phyloP scores from a whole-genome alignment of 2,329 filamentous ascomycete species.

The Lasiodiplodia theobromae region DNA sequence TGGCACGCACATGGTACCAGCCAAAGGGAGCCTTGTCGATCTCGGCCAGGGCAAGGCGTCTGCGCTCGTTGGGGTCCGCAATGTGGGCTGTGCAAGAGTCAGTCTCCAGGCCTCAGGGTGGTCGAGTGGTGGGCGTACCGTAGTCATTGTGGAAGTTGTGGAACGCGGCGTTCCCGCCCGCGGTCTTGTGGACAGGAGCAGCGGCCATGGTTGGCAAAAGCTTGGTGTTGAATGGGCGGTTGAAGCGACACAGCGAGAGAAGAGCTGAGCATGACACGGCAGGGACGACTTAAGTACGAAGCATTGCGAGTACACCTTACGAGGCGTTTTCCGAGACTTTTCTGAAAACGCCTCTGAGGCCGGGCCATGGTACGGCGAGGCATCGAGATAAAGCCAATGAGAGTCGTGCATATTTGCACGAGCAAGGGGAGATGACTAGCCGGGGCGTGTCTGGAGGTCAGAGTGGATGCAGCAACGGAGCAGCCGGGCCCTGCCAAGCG shows the following conservation, averaged over 20 bases:
- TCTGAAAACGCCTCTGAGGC: slow-evolving; percentile 20
- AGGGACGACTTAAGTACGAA: slow-evolving; percentile 16
- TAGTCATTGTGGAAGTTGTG: slow-evolving; percentile 78
- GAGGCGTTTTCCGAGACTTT: slow-evolving; percentile 15
- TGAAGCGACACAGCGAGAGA: not conserved
- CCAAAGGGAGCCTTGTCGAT: slow-evolving; percentile 83
- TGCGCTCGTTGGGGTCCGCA: slow-evolving; percentile 77
- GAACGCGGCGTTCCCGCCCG: slow-evolving; percentile 42
- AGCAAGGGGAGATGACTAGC: slow-evolving; percentile 26
- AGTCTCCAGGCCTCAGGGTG: not conserved
- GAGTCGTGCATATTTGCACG: slow-evolving; percentile 7
- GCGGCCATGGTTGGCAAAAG: slow-evolving; percentile 24
- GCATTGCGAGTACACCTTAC: not conserved
- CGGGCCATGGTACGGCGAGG: slow-evolving; percentile 12
- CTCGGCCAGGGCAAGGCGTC: slow-evolving; percentile 79
- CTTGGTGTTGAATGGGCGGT: not conserved
- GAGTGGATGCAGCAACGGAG: not conserved
- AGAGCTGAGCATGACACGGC: not conserved
- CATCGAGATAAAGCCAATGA: slow-evolving; percentile 11
- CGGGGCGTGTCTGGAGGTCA: not conserved
- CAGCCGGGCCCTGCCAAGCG: slow-evolving; percentile 11
- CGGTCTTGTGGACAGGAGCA: slow-evolving; percentile 31
- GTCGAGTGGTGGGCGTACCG: slow-evolving; percentile 34
- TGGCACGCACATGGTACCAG: slow-evolving; percentile 81
- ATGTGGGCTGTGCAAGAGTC: slow-evolving; percentile 47